Conservation (phyloP, 257 asterid genomes). For the Solanum bukasovii region DNA sequence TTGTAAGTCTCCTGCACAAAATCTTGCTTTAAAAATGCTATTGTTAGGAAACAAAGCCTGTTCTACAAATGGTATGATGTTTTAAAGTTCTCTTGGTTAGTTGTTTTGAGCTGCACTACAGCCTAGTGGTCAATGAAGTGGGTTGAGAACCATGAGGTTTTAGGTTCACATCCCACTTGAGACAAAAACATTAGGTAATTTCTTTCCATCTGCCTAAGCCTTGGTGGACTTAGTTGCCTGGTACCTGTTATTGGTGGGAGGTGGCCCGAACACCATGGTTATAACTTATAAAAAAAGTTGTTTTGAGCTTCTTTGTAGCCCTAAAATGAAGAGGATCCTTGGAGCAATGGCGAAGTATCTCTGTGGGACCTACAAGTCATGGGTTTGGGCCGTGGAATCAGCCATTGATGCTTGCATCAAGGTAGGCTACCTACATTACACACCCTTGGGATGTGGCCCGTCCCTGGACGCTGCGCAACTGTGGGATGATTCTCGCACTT, state of each 20-base stretch:
- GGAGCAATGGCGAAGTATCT: not conserved
- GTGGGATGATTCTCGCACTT: not conserved
- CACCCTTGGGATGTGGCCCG: not conserved
- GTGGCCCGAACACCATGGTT: not conserved
- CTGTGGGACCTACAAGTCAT: not conserved
- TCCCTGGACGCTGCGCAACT: not conserved
- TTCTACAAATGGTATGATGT: not conserved
- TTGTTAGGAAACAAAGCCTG: not conserved
- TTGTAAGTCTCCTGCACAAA: conserved; percentile 37
- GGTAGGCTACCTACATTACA: not conserved
- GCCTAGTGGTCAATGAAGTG: not conserved
- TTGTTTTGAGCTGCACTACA: not conserved
- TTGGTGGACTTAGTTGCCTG: not conserved
- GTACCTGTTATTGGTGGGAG: not conserved
- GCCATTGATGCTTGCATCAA: not conserved
- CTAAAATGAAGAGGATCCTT: not conserved
- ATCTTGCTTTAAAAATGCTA: not conserved
- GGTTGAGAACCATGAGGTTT: not conserved
- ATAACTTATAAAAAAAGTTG: not conserved
- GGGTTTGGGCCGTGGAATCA: not conserved
- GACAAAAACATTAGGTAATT: not conserved
- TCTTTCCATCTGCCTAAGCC: not conserved
- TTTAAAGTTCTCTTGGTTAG: not conserved
- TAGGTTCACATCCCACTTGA: not conserved
- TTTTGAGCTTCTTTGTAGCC: not conserved